Conservation (phyloP, 2,329 filamentous ascomycete species). For the Colletotrichum chrysophilum region DNA sequence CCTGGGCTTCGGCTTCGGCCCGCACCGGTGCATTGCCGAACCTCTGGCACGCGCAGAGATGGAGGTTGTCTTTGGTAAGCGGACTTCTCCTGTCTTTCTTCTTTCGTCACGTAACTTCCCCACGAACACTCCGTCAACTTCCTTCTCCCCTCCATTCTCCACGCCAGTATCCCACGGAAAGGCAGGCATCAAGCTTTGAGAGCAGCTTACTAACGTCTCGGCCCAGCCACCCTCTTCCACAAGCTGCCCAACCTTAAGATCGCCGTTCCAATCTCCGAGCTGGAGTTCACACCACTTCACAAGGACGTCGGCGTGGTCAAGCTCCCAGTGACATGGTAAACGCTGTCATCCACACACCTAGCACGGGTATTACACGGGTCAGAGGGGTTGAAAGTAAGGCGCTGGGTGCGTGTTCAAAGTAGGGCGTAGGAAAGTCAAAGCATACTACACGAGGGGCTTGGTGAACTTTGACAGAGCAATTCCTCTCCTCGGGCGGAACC, state of each 20-base stretch:
- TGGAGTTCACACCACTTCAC: constrained; percentile 41
- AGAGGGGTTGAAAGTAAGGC: not conserved
- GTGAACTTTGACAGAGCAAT: not conserved
- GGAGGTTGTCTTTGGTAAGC: constrained; percentile 47
- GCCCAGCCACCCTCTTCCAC: constrained; percentile 35
- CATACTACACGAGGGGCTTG: not conserved
- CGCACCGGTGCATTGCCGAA: constrained; percentile 52
- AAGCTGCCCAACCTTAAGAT: constrained; percentile 43
- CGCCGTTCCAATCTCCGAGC: constrained; percentile 40
- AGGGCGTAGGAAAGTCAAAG: not conserved
- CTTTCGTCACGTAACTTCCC: not conserved
- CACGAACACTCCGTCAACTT: not conserved
- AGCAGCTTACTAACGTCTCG: not conserved
- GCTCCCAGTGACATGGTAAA: constrained; percentile 39
- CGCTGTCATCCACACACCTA: no score
- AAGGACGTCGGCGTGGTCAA: constrained; percentile 46
- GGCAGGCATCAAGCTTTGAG: not conserved
- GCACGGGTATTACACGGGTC: not conserved
- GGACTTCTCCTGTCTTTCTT: not conserved
- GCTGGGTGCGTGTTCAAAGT: not conserved
- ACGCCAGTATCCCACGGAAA: not conserved
- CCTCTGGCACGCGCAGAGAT: constrained; percentile 47
- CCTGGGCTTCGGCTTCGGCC: constrained; percentile 51
- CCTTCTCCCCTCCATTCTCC: not conserved
- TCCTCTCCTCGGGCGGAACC: not conserved